These are phyloP conservation scores for Solanum etuberosum DNA, from an alignment of 257 asterid species.

Conservation along the genomic window DNA sequence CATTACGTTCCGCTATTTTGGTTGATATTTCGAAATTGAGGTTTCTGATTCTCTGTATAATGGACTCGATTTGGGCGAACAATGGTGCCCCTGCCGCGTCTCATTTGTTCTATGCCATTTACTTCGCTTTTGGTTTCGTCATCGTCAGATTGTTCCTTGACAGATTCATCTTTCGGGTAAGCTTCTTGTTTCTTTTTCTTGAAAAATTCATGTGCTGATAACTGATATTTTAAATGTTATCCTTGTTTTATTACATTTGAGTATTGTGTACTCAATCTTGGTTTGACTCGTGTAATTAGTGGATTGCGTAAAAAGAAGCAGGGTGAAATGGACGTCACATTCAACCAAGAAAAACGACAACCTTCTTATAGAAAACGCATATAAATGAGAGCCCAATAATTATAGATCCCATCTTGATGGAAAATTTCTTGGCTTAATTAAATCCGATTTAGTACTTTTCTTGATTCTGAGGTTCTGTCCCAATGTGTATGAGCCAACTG, in stretches of 20 bases:
- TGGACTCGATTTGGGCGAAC: conserved; percentile 49
- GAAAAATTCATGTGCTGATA: neutral
- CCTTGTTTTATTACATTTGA: neutral
- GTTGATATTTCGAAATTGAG: neutral
- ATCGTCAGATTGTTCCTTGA: conserved; percentile 65
- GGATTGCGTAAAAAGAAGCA: neutral
- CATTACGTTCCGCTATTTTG: neutral
- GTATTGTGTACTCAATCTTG: neutral
- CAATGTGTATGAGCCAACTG: neutral
- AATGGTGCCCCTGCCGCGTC: conserved; percentile 36
- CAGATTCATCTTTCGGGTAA: conserved; percentile 66
- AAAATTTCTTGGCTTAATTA: neutral
- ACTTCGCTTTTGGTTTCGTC: conserved; percentile 49
- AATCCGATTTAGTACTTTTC: neutral
- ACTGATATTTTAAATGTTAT: neutral
- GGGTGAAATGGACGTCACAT: neutral
- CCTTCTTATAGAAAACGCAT: neutral
- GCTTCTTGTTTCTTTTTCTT: conserved; percentile 1
- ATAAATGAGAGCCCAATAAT: neutral
- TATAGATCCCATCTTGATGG: neutral
- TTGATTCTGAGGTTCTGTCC: neutral
- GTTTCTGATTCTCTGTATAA: conserved; percentile 7
- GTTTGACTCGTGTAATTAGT: neutral
- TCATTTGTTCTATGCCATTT: conserved; percentile 41
- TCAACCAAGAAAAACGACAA: neutral